Conservation (phyloP, 306 rosid genomes). For the Betula pendula region DNA sequence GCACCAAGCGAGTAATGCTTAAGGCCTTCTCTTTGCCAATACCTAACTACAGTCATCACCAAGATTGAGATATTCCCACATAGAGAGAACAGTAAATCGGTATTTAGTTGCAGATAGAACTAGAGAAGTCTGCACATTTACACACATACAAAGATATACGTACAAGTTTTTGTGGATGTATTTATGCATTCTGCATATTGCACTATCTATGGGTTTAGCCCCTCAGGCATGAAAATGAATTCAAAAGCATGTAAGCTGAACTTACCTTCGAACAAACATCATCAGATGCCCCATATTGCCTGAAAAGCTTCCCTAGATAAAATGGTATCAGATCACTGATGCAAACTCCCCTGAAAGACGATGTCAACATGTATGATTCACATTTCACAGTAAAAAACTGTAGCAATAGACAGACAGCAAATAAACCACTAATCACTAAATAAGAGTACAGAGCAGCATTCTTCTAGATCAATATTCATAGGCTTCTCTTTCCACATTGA, state of each 20-base stretch:
- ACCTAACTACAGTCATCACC: slow-evolving; percentile 51
- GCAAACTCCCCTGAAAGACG: slow-evolving; percentile 63
- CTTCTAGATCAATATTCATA: not conserved
- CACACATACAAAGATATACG: not conserved
- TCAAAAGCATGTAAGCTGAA: slow-evolving; percentile 20
- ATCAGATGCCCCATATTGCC: slow-evolving; percentile 51
- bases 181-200: not conserved
- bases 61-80: slow-evolving; percentile 8
- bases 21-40: slow-evolving; percentile 57
- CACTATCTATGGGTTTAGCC: not conserved
- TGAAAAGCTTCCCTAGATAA: slow-evolving; percentile 64
- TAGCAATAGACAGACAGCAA: slow-evolving; percentile 1
- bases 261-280: slow-evolving; percentile 56
- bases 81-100: slow-evolving; percentile 4
- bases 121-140: not conserved
- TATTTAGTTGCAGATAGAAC: slow-evolving; percentile 1
- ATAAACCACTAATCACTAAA: not conserved
- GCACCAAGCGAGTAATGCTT: slow-evolving; percentile 48
- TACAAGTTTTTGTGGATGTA: not conserved
- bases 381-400: slow-evolving; percentile 9
- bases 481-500: not conserved
- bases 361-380: slow-evolving; percentile 1
- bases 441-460: not conserved
- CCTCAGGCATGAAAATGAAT: not conserved
- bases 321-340: slow-evolving; percentile 68